Base-by-base conservation (phyloP, 257 asterid genomes). In the Fraxinus cuspidata region DNA sequence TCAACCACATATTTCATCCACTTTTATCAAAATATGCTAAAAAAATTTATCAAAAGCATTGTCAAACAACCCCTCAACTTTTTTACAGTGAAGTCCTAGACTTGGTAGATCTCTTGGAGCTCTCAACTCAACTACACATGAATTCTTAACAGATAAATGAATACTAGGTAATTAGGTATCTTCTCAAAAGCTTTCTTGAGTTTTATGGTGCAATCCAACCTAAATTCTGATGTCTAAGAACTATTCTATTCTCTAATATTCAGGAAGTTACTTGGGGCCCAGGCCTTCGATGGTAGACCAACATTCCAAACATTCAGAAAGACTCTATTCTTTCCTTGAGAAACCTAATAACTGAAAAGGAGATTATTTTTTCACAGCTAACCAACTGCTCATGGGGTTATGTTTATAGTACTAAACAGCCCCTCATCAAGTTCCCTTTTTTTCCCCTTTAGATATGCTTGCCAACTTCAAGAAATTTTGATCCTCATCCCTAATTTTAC, bases 151-250 rank as follows among this genome's bases (percentile, higher is more conserved):
- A 3, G 8, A 42, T 70, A 16, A 70, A 6, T 70, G 29, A 23
- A 23, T 15, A 60, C 67, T n/a, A 23, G 67, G 31, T 60, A 60
- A 35, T 4, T 70, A 35, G 15, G 28, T 28, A 70, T 70, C 31
- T 70, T 70, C 19, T 42, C 32, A 31, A n/a, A 70, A 70, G 67
- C 31, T 60, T 23, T 60, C 32, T 60, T 23, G 67, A 60, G 31
- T 8, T 53, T 7, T 23, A 60, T 2, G 31, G 49, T 49, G 35
- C 44, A 16, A 53, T 53, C 64, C 64, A 53, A 53, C 64, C 10
- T 13, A 78, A 73, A 79, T 64, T 31, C 66, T 44, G 56, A 71
- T 77, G 58, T 81, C 74, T 70, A 74, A 68, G 37, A 77, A 72
- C 79, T 28, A 75, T 72, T 72, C 35, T 4, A 69, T 72, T 78